Percentiles rank a stretch among this genome's conserved stretches.
Conservation (phyloP, 257 asterid genomes). For the Thymus mandschuricus region DNA sequence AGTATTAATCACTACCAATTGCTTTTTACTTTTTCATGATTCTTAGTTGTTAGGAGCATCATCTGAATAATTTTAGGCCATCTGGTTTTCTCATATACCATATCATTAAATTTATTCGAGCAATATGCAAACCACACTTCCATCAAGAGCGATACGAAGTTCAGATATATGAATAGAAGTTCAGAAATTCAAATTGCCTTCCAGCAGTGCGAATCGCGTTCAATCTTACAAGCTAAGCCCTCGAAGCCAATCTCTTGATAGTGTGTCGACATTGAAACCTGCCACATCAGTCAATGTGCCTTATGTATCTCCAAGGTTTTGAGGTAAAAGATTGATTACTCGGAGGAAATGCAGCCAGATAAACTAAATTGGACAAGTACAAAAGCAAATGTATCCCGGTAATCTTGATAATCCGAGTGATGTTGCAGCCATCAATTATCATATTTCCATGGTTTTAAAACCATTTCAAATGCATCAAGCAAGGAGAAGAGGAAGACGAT, state of each 20-base stretch:
- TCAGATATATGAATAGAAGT: too few species aligned
- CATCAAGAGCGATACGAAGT: too few species aligned
- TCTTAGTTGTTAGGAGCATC: too few species aligned
- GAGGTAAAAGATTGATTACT: neutral
- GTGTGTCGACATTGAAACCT: constrained; percentile 92
- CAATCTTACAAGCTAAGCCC: constrained; percentile 45
- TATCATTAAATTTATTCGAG: too few species aligned
- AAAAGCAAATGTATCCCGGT: neutral
- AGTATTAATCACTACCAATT: too few species aligned
- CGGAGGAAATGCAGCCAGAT: neutral
- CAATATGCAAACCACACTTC: too few species aligned
- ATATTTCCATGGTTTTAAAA: neutral
- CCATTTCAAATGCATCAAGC: constrained; percentile 16
- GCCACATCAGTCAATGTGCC: constrained; percentile 23
- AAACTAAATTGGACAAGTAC: neutral
- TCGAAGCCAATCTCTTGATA: constrained; percentile 72
- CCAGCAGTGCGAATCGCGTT: neutral
- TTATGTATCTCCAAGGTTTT: neutral
- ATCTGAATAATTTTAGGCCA: too few species aligned
- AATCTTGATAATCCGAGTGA: neutral
- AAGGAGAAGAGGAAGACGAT: constrained; percentile 5
- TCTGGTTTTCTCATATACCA: too few species aligned
- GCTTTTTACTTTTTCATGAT: too few species aligned
- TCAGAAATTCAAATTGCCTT: constrained; percentile 1
- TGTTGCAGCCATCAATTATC: constrained; percentile 7